Conservation (phyloP, 225 moss, liverwort and hornwort genomes). For the Sphagnum tenellum region DNA sequence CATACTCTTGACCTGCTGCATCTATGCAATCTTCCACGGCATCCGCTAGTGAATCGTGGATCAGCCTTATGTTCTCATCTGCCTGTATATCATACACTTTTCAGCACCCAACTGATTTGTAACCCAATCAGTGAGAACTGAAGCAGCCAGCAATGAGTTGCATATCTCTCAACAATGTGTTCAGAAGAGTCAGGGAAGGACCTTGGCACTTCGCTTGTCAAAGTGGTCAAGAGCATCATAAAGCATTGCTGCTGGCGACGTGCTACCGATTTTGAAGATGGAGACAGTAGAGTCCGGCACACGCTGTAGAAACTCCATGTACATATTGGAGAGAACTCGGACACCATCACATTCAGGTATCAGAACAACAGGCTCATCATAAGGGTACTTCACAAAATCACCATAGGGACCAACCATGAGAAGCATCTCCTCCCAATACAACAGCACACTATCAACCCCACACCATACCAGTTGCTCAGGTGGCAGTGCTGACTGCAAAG, state of each 20-base stretch:
- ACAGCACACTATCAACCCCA: conserved; percentile 78
- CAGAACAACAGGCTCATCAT: conserved; percentile 80
- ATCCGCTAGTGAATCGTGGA: conserved; percentile 67
- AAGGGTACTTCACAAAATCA: conserved; percentile 69
- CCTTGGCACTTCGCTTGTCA: conserved; percentile 95
- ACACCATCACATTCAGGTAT: conserved; percentile 95
- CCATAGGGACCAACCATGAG: conserved; percentile 93
- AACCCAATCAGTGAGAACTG: neutral
- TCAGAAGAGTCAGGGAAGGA: conserved; percentile 6
- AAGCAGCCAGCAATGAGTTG: neutral
- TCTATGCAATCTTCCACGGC: conserved; percentile 97
- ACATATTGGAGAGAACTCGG: conserved; percentile 81
- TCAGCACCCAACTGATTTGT: neutral
- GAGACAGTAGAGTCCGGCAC: conserved; percentile 86
- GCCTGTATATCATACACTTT: conserved; percentile 41
- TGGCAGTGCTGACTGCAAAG: conserved; percentile 72
- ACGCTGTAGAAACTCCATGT: conserved; percentile 85
- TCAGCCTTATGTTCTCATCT: conserved; percentile 95
- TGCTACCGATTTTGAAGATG: conserved; percentile 97
- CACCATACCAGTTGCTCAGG: conserved; percentile 99
- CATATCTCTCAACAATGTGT: neutral
- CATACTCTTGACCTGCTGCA: conserved; percentile 94
- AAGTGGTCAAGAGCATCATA: conserved; percentile 99
- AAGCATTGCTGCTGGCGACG: conserved; percentile 87
- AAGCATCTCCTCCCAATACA: conserved; percentile 85